These are phyloP conservation scores for Pyropia yezoensis DNA, from an alignment of 23 red algal species.

Conservation along the genomic window DNA sequence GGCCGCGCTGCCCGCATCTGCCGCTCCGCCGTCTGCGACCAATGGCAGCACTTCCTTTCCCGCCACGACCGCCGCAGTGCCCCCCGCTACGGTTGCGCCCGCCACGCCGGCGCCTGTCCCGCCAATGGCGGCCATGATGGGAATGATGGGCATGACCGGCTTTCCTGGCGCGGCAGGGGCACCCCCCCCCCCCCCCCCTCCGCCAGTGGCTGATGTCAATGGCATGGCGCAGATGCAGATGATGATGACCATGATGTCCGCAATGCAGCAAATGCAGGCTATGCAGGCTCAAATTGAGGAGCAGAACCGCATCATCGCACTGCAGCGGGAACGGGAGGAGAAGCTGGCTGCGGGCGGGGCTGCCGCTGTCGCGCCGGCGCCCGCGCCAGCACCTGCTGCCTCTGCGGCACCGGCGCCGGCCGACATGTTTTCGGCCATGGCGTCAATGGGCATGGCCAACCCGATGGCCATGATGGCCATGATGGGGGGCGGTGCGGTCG, in stretches of 20 bases:
- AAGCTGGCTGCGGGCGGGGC: not conserved
- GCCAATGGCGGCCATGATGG: too few species aligned
- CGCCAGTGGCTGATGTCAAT: not conserved
- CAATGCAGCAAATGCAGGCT: not conserved
- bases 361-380: not conserved
- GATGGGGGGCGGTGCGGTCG: not conserved
- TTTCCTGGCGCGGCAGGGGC: too few species aligned
- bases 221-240: not conserved
- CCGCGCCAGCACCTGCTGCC: not conserved
- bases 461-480: conserved; percentile 5
- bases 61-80: too few species aligned
- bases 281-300: conserved; percentile 1
- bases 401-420: not conserved
- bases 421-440: not conserved
- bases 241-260: conserved; percentile 8
- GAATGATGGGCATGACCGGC: too few species aligned
- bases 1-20: too few species aligned
- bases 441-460: not conserved
- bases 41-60: too few species aligned
- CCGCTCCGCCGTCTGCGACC: too few species aligned
- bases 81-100: too few species aligned
- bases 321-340: not conserved
- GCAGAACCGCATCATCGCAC: not conserved
- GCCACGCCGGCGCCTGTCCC: too few species aligned
- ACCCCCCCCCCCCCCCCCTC: too few species aligned